Evolutionary conservation across 306 rosid species (phyloP).

Genomic region (Senna tora): DNA sequence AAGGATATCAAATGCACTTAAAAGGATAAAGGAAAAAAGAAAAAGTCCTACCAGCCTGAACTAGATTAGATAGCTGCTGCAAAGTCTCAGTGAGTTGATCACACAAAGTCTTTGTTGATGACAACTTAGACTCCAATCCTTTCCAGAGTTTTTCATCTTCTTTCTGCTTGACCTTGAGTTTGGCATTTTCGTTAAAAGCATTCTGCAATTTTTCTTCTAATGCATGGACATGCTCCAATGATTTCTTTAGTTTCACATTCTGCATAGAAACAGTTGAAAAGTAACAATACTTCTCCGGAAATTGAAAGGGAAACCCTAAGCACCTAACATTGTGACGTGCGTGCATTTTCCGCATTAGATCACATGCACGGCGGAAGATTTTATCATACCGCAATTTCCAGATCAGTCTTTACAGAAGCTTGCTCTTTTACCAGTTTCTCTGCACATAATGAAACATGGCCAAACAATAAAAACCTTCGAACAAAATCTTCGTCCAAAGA

Average conservation of each 20-base stretch:
- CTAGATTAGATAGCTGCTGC: constrained; percentile 71
- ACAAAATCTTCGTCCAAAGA: constrained; percentile 5
- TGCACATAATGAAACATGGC: constrained; percentile 40
- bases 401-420: constrained; percentile 84
- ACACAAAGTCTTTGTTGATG: constrained; percentile 80
- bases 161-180: constrained; percentile 88
- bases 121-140: constrained; percentile 85
- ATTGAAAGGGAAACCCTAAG: constrained; percentile 23
- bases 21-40: too few relatives aligned
- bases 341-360: constrained; percentile 4
- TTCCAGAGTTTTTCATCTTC: constrained; percentile 93
- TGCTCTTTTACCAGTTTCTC: constrained; percentile 90
- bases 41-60: constrained; percentile 69
- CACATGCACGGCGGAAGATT: constrained; percentile 28
- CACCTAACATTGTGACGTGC: constrained; percentile 15
- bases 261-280: constrained; percentile 36
- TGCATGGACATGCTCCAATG: constrained; percentile 62
- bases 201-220: constrained; percentile 88
- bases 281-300: constrained; percentile 6
- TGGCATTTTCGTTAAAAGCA: constrained; percentile 84
- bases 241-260: constrained; percentile 82
- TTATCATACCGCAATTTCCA: constrained; percentile 78
- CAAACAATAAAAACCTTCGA: constrained; percentile 21
- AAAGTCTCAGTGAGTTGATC: constrained; percentile 85
- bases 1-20: constrained; percentile 19